Evolutionary conservation across 352 stramenopile genomes (phyloP).

Genomic region (Phytophthora ramorum): DNA sequence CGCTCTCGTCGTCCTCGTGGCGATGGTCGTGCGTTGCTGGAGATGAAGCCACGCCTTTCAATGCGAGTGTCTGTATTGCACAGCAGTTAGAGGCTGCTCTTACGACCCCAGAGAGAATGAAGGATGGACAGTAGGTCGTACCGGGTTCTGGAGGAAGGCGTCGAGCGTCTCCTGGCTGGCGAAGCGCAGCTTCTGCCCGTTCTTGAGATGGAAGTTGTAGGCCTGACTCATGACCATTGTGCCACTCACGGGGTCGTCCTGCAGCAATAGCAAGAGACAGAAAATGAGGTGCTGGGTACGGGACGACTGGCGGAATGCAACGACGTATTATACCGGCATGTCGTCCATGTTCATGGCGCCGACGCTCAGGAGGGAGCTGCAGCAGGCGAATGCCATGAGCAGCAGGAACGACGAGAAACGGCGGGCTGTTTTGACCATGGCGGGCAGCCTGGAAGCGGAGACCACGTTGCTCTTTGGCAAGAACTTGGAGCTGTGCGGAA

Average conservation of each 20-base stretch:
- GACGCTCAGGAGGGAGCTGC: neutral
- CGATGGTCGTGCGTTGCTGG: constrained; percentile 4
- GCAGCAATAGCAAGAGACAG: neutral
- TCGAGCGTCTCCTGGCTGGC: constrained; percentile 58
- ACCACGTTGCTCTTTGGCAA: neutral
- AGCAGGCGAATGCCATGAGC: constrained; percentile 10
- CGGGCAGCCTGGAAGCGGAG: too few relatives aligned
- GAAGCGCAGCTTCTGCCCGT: constrained; percentile 72
- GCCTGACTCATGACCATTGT: constrained; percentile 72
- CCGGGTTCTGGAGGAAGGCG: constrained; percentile 60
- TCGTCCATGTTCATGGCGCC: constrained; percentile 54
- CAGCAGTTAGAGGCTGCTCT: neutral
- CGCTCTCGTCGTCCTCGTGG: constrained; percentile 20
- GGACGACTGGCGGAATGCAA: too few relatives aligned
- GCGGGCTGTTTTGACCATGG: constrained; percentile 11
- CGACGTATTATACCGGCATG: constrained; percentile 52
- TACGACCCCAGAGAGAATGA: too few relatives aligned
- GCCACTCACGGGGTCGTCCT: constrained; percentile 70
- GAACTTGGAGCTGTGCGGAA: neutral
- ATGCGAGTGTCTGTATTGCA: constrained; percentile 35
- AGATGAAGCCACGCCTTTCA: constrained; percentile 53
- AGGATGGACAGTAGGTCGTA: constrained; percentile 15
- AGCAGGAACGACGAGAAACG: constrained; percentile 9
- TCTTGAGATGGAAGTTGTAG: constrained; percentile 70
- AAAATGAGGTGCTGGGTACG: neutral